Base-by-base conservation (phyloP, 139 green algal genomes). In the Auxenochlorella pyrenoidosa region DNA sequence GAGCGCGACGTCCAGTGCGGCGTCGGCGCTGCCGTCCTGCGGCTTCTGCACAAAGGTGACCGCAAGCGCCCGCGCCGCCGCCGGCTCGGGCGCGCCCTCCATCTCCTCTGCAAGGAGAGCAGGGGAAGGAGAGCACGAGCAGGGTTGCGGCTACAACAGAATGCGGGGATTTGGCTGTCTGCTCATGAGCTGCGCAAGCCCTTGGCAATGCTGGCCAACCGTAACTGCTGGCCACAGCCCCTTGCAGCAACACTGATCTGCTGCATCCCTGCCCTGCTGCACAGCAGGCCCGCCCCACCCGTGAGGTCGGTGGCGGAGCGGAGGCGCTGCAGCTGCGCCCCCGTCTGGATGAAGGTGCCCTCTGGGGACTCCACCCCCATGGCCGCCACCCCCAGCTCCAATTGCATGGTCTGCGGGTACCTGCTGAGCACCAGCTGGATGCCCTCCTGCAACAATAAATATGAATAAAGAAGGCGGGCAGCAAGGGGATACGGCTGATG, bases 1-100 rank as follows among this genome's bases (percentile, higher is more conserved):
- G 47, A 98, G 85, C 19, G 90, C 86, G 4, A 97, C 83, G 32
- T 88, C 58, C 65, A 86, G 82, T n/a, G 78, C 19, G 0, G 82
- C 90, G 75, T 98, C 96, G 0, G 95, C 92, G 47, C 85, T 86
- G 38, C 88, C 89, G 76, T 98, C 96, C 89, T 98, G 94, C 0
- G 94, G 95, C 28, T 90, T 73, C 63, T 93, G 90, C n/a, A 95
- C 76, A 68, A 96, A 92, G 0, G 82, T 43, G 16, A 95, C 88
- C 36, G 59, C 40, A 75, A 94, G 65, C 15, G 88, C 90, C 18
- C 87, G 68, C 24, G 44, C 32, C 24, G 54, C 86, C 22, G 32
- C 71, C 22, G 30, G 43, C 58, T 59, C 82, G n/a, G 75, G 79
- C 22, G 73, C 70, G 78, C 76, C 68, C n/a, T 68, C 43, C 59